Base-by-base conservation (phyloP, 2,329 filamentous ascomycete genomes). In the Tolypocladium tropicale region DNA sequence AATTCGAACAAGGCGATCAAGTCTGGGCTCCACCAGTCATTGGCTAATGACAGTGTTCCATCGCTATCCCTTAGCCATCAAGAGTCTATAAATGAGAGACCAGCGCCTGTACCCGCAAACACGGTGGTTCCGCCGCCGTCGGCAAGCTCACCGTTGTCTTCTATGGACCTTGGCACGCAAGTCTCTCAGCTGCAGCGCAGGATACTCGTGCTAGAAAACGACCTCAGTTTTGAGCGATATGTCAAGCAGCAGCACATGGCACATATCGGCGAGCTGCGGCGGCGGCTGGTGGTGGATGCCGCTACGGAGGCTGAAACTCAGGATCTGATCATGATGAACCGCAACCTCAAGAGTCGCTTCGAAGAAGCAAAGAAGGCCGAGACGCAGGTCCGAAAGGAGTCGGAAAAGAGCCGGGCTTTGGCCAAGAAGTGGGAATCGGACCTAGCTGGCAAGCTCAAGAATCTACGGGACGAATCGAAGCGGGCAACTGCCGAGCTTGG, bases 231-330 rank as follows among this genome's bases (percentile, higher is more conserved):
- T 64, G 90, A 94, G 68, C 80, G 88, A 30, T 93, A 90, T 69
- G 79, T 93, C 64, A 93, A 92, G 67, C 83, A 90, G 60, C 89
- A 94, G 64, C 89, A 93, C 67, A 82, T 92, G 61, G 82, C 85
- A 2, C 88, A 93, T 57, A 92, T 94, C 65, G 88, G 88, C 1
- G 87, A 90, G 64, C 72, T 94, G 46, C 85, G 89, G 62, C 79
- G 88, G 16, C 84, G 85, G 59, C 85, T 90, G 57, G 83, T 93
- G 60, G 82, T 82, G 60, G 87, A 92, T 67, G 88, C 88, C 9
- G 87, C 88, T 2, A 86, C 83, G 1, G 89, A 93, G 67, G 89
- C 89, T 0, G 89, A 94, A 66, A 90, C 87, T 2, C 88, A 93
- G 61, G 90, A 91, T 54, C 73, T 94, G 4, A 82, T 93, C 60